Base-by-base conservation (phyloP, 768 basidiomycete species). In the Xerocomellus dryophilus region DNA sequence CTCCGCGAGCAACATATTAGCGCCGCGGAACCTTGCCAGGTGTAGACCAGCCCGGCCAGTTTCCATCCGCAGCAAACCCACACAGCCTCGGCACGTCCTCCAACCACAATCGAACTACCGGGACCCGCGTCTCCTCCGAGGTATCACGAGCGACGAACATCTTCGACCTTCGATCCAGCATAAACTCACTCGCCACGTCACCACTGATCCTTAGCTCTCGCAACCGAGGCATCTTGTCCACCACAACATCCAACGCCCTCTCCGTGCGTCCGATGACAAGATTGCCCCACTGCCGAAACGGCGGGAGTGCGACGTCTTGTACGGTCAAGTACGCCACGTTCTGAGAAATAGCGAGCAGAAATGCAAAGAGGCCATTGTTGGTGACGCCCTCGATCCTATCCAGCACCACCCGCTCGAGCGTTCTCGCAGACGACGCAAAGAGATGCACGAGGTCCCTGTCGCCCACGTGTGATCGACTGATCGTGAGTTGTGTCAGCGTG, bases 121-220 rank as follows among this genome's bases (percentile, higher is more conserved):
- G 50, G 21, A 63, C 31, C 38, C 32, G 51, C 6, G 21, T 47
- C 43, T 23, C 49, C 17, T 45, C 51, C 14, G 23, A 34, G 2
- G n/a, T 8, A 1, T 36, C 27, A 3, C 18, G 18, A 7, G 47
- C 61, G 15, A 57, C 21, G 21, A 66, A 65, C 50, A 47, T 52
- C 50, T 47, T 66, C 10, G 61, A 56, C 47, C 61, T 46, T 11
- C 64, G 51, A 45, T 58, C 61, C 5, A 66, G 35, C 64, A 65
- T 66, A 10, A 63, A 56, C 42, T 65, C 64, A 31, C 58, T 66
- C 40, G 64, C 64, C 9, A 63, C 58, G 38, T 65, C 64, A 5
- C 64, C 64, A 7, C 64, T 14, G 25, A 65, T 60, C 41, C 54
- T 38, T 2, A 66, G 44, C 32, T 64, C 59, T 7, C 45, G 31